Conservation (phyloP, 2,329 filamentous ascomycete species). For the Sporothrix luriei region DNA sequence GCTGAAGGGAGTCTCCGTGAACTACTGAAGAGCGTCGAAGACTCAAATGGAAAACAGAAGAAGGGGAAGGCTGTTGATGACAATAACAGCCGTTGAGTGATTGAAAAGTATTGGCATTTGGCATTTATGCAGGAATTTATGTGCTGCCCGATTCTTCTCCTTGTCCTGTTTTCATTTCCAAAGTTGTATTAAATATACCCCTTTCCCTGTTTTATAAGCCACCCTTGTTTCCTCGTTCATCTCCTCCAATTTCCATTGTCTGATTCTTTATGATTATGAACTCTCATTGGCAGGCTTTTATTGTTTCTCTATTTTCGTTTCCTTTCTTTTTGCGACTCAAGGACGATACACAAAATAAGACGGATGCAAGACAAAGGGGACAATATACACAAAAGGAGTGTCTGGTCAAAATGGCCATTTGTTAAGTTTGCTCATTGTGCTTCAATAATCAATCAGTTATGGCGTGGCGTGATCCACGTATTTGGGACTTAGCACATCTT, state of each 20-base stretch:
- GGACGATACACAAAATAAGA: conserved; percentile 24
- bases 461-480: background rate
- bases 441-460: background rate
- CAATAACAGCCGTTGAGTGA: background rate
- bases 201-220: background rate
- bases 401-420: background rate
- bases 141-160: background rate
- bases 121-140: background rate
- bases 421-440: background rate
- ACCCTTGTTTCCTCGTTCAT: background rate
- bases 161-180: conserved; percentile 12
- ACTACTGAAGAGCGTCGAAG: conserved; percentile 49
- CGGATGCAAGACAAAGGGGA: background rate
- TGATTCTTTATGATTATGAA: conserved; percentile 24
- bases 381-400: conserved; percentile 15
- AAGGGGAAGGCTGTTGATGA: conserved; percentile 39
- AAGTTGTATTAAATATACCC: conserved; percentile 25
- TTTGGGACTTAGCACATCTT: no score
- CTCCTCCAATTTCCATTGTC: conserved; percentile 20
- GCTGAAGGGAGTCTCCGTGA: conserved; percentile 61
- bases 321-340: background rate
- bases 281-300: background rate
- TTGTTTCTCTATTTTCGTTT: background rate
- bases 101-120: background rate
- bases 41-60: conserved; percentile 35